Evolutionary conservation across 169 alveolate species (phyloP), one percentile per base, ranked within the genome.

Genomic region (Cryptosporidium andersoni): DNA sequence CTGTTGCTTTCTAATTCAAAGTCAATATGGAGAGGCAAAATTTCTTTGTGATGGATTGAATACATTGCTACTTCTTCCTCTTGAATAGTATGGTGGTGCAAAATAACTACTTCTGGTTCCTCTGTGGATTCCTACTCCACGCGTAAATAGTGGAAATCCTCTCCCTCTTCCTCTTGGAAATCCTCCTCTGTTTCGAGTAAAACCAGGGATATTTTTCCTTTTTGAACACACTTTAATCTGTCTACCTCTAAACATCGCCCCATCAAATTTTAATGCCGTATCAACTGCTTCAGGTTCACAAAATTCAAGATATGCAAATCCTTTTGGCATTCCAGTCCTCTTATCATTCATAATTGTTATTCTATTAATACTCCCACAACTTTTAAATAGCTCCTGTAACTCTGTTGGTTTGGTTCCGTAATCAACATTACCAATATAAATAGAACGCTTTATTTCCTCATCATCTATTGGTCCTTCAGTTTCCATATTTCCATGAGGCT

Each of bases 371-470:
- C 65, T 80, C 8, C 88, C 88, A 80, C 88, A 80, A 52, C 80
- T 47, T 40, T 80, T 80, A 43, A 80, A 80, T 39, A 58, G 37
- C 9, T 80, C 88, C 40, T 65, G 88, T 12, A 80, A 60, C 45
- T 80, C 88, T 37, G 80, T 65, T 39, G 55, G 16, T 64, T 65
- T 80, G 2, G 88, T 80, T 1, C 88, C 81, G 42, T 64, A 80
- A 80, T 80, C 88, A 39, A 80, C 88, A 80, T 80, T 80, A 56
- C 88, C 88, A 40, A 80, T 65, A 80, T 64, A 80, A 12, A 80
- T 80, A 11, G 88, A 80, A 34, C 88, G 51, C 7, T 45, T 80
- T 64, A 64, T 65, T 60, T 64, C 81, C 39, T 80, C 88, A 52
- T 80, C 88, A 45, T 80, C 88, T 7, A 45, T 58, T 4, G 65